Percentiles rank a stretch among this genome's conserved stretches.
Evolutionary conservation across 192 early-diverging fungal species (phyloP).

Genomic region (Coemansia sp.): DNA sequence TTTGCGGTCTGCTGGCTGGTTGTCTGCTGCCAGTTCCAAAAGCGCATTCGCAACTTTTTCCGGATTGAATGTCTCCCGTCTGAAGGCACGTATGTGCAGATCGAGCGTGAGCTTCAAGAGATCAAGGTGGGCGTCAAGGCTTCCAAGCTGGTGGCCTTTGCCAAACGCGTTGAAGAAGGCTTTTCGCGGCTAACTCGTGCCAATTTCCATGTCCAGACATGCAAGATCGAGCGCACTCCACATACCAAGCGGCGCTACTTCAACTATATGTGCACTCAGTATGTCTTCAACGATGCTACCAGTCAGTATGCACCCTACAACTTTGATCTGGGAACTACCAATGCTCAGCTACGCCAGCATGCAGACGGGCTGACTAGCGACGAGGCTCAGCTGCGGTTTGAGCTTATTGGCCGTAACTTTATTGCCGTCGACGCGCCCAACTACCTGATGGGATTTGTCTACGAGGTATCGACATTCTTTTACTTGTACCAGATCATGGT

Average conservation of each 20-base stretch:
- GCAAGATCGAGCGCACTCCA: slow-evolving; percentile 27
- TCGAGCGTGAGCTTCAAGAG: slow-evolving; percentile 56
- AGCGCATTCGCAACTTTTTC: slow-evolving; percentile 67
- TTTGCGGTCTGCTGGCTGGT: slow-evolving; percentile 69
- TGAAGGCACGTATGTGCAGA: slow-evolving; percentile 53
- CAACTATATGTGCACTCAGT: slow-evolving; percentile 77
- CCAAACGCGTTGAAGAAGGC: slow-evolving; percentile 51
- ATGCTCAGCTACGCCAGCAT: slow-evolving; percentile 49
- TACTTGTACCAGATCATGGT: slow-evolving; percentile 69
- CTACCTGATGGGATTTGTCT: slow-evolving; percentile 50
- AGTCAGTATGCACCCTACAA: slow-evolving; percentile 58
- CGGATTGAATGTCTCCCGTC: slow-evolving; percentile 58
- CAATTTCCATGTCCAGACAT: slow-evolving; percentile 44
- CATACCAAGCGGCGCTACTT: slow-evolving; percentile 43
- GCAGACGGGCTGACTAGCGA: slow-evolving; percentile 51
- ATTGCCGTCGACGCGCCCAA: slow-evolving; percentile 56
- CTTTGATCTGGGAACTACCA: slow-evolving; percentile 61
- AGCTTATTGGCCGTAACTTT: slow-evolving; percentile 67
- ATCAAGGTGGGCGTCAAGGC: slow-evolving; percentile 69
- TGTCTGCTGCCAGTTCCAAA: slow-evolving; percentile 47
- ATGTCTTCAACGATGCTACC: slow-evolving; percentile 58
- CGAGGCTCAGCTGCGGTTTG: slow-evolving; percentile 56
- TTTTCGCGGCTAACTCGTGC: slow-evolving; percentile 41
- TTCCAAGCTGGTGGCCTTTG: slow-evolving; percentile 67
- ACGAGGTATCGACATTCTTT: slow-evolving; percentile 60